Base-by-base conservation (phyloP, 345 rosid genomes). In the Dipteronia dyeriana region DNA sequence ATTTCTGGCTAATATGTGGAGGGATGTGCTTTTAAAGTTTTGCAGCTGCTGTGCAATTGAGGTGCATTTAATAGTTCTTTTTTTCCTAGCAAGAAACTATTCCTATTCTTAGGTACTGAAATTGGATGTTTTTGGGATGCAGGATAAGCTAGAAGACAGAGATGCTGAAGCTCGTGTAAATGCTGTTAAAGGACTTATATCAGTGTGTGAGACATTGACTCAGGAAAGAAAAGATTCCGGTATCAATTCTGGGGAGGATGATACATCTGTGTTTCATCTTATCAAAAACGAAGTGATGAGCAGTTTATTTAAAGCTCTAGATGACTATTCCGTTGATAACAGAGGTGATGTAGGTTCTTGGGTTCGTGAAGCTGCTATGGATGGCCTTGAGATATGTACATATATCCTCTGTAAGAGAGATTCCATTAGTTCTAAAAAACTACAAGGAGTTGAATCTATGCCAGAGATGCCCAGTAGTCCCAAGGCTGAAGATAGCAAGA, bases 271-370 rank as follows among this genome's bases (percentile, higher is more conserved):
- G 49, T 90, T 84, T 76, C 71, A 83, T 75, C 83, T 91, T 68
- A 94, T 94, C 72, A 96, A 87, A 85, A 82, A 89, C 34, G 90
- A 96, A 82, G 99, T 96, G 83, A 89, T 92, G 95, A 79, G 66
- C 74, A 85, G 90, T 78, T 86, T 96, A 82, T 88, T 92, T 70
- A 86, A 78, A 87, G 97, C 99, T 84, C 94, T 96, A 68, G 85
- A 90, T 80, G 99, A 96, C 81, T 96, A 96, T 84, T 96, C 98
- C 4, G 93, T 91, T 25, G 99, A 96, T 79, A 91, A 96, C 75
- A 85, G 99, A 82, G 98, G 99, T 69, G 99, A 96, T 90, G 97
- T 94, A 51, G 98, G 99, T 79, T 96, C 98, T 70, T 96, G 99
- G 99, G 92, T 96, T 81, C 97, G 99, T 81, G 98, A 92, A 83